Percentiles rank a stretch among this genome's conserved stretches.
phyloP scores from a whole-genome alignment of 2,329 filamentous ascomycete species.

The Colletotrichum limetticola region DNA sequence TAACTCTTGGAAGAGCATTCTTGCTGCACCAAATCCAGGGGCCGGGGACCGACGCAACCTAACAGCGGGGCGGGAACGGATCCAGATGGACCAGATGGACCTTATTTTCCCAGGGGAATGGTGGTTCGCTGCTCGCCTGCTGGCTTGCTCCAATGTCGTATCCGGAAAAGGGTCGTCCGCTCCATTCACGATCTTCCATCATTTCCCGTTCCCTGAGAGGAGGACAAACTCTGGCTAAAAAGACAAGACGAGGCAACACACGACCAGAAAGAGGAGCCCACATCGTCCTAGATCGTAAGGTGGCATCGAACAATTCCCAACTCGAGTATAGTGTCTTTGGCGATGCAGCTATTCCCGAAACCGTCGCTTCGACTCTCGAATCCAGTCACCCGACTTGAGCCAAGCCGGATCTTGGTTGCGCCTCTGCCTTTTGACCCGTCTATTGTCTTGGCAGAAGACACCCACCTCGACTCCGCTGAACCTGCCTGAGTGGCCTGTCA shows the following conservation, averaged over 20 bases:
- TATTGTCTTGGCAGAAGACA: conserved; percentile 22
- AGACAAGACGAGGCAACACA: background rate
- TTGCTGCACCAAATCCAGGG: background rate
- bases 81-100: conserved; percentile 8
- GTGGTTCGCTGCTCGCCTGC: background rate
- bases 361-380: background rate
- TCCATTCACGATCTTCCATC: background rate
- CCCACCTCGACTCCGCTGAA: background rate
- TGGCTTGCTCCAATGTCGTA: background rate
- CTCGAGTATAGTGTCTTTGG: background rate
- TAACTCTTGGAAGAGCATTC: background rate
- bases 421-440: conserved; percentile 5
- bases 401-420: conserved; percentile 21
- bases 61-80: conserved; percentile 19
- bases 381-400: background rate
- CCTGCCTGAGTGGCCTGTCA: background rate
- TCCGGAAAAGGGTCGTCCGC: background rate
- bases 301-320: background rate
- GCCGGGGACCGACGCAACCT: conserved; percentile 6
- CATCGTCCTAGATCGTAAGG: background rate
- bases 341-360: background rate
- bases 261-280: background rate
- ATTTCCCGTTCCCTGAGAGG: background rate
- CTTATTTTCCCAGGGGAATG: conserved; percentile 18
- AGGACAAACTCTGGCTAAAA: background rate